phyloP scores from a whole-genome alignment of 176 grass and related monocot species.

The Oryza meyeriana region DNA sequence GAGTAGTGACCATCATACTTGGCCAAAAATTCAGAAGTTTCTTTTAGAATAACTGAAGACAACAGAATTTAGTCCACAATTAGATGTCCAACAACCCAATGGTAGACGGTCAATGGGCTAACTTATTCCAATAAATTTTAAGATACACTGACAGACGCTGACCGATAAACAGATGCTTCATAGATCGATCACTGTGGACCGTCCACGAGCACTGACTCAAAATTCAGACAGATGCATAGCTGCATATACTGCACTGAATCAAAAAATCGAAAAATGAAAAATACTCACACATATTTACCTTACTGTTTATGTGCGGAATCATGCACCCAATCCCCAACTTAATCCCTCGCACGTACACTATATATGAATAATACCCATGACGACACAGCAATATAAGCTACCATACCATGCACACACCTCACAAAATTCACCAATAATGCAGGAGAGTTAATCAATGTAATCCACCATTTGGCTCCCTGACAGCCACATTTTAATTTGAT shows the following conservation, averaged over 20 bases:
- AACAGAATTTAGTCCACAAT: background rate
- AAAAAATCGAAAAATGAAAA: background rate
- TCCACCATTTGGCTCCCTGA: background rate
- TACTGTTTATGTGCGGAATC: background rate
- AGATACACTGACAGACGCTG: background rate
- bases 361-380: no score
- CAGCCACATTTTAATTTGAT: background rate
- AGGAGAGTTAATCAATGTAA: background rate
- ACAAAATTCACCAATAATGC: background rate
- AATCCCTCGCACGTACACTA: background rate
- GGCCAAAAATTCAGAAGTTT: background rate
- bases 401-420: background rate
- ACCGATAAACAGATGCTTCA: background rate
- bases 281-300: background rate
- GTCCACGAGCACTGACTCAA: background rate
- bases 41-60: background rate
- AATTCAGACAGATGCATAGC: background rate
- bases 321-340: background rate
- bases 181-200: background rate
- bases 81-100: background rate
- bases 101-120: background rate
- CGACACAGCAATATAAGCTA: background rate
- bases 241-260: background rate
- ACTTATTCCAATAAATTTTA: background rate
- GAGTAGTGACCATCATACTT: no score